Evolutionary conservation across 1,284 basidiomycete genomes (phyloP), one percentile per base, ranked within the genome.

Genomic region (Rhodotorula sp.): DNA sequence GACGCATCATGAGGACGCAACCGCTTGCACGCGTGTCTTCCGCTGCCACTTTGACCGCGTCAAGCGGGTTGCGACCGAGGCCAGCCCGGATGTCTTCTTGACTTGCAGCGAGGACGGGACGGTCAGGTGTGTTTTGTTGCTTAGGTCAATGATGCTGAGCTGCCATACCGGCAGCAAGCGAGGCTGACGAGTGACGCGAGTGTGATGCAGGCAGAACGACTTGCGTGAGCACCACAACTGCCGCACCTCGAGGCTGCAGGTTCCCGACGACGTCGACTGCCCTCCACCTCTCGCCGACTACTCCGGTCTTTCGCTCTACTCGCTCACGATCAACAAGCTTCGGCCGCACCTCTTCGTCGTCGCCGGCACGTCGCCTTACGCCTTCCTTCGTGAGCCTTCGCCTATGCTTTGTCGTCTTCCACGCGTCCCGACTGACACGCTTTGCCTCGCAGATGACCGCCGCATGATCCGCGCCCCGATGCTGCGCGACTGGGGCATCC

Each of bases 21-120:
- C 58, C 4, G 76, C 76, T 2, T 78, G 76, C 56, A 73, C 75
- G 18, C 68, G 68, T 7, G 73, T 78, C 20, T 73, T 79, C 37
- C 67, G 73, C 4, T 80, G 79, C 59, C 79, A 80, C 47, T 57
- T 63, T 9, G 77, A 75, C 20, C 69, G 79, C 46, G 79, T 78
- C 26, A 96, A 96, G 78, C 84, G 90, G 53, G 88, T 96, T 67
- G 86, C 90, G 8, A 76, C 88, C 22, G 91, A 93, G 79, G 87
- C 90, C 48, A 91, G 88, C 69, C 88, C 92, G 0, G 87, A 91
- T 78, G 78, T 88, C 51, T 96, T 96, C 80, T 80, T 97, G 46
- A 91, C 91, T 0, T 91, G 93, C 20, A 86, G 87, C 26, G 93
- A 93, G 83, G 90, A 90, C 70, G 70, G 84, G 69, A 78, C 76